phyloP scores from a whole-genome alignment of 2,329 filamentous ascomycete species.

The Mariannaea elegans region DNA sequence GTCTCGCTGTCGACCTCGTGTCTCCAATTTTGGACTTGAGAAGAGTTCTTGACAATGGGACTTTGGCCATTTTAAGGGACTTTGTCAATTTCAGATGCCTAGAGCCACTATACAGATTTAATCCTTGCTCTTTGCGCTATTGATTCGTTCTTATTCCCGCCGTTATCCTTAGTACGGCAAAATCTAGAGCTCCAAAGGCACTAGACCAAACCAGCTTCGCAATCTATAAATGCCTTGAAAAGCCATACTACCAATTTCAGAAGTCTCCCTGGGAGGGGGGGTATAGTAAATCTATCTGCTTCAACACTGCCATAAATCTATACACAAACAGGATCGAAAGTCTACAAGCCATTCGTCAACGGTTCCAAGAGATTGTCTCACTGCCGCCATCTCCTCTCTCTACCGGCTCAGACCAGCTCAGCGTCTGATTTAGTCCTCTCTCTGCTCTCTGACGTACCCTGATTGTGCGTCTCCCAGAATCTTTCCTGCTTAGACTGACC shows the following conservation, averaged over 20 bases:
- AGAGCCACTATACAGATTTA: too few species aligned
- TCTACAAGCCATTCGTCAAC: neutral
- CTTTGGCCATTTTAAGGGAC: too few species aligned
- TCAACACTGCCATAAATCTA: neutral
- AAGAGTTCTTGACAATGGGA: neutral
- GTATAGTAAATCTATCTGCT: neutral
- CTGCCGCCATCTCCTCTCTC: neutral
- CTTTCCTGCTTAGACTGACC: conserved; percentile 44
- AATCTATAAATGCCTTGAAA: neutral
- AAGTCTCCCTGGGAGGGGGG: neutral
- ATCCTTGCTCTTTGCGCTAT: too few species aligned
- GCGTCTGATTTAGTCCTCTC: conserved; percentile 11
- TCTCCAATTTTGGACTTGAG: neutral
- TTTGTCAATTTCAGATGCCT: too few species aligned
- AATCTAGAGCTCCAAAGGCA: too few species aligned
- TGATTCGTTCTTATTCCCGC: too few species aligned
- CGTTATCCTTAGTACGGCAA: too few species aligned
- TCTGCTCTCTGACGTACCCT: neutral
- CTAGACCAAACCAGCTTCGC: too few species aligned
- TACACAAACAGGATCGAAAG: neutral
- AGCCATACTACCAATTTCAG: neutral
- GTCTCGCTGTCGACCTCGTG: neutral
- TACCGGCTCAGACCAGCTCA: conserved; percentile 8
- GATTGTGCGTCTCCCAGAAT: conserved; percentile 46
- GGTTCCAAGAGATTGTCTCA: neutral